Evolutionary conservation across 306 rosid genomes (phyloP).

Genomic region (Trifolium subterraneum): DNA sequence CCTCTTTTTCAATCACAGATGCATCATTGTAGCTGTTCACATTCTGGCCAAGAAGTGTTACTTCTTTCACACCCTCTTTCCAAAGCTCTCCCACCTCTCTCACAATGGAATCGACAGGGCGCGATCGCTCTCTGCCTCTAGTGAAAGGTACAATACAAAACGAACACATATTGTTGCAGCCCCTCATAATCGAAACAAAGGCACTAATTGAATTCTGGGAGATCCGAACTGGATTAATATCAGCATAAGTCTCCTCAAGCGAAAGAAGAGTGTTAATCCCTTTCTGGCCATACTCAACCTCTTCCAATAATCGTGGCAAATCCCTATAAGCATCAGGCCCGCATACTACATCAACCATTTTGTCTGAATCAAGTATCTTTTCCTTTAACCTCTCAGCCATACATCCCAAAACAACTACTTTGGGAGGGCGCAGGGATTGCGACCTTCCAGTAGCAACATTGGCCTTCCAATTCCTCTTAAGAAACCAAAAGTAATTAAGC

Average conservation of each 20-base stretch:
- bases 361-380: conserved; percentile 87
- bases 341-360: conserved; percentile 97
- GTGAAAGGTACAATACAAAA: conserved; percentile 97
- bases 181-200: conserved; percentile 95
- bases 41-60: conserved; percentile 95
- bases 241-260: conserved; percentile 97
- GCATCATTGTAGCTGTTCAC: conserved; percentile 95
- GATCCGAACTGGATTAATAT: conserved; percentile 85
- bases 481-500: conserved; percentile 99
- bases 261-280: conserved; percentile 98
- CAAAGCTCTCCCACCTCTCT: conserved; percentile 92
- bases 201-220: conserved; percentile 84
- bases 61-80: conserved; percentile 93
- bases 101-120: conserved; percentile 89
- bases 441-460: conserved; percentile 84
- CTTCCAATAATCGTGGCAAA: conserved; percentile 80
- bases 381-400: conserved; percentile 99
- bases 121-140: conserved; percentile 93
- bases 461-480: conserved; percentile 90
- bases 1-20: conserved; percentile 59
- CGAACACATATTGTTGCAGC: conserved; percentile 98
- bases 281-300: conserved; percentile 90
- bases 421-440: conserved; percentile 73
- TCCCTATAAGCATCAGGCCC: conserved; percentile 99
- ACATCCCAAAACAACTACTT: conserved; percentile 95